A percentile compares a stretch with the other conserved stretches of the same genome.
Conservation (phyloP, 2,329 filamentous ascomycete species). For the Trichoderma cornu-damae region DNA sequence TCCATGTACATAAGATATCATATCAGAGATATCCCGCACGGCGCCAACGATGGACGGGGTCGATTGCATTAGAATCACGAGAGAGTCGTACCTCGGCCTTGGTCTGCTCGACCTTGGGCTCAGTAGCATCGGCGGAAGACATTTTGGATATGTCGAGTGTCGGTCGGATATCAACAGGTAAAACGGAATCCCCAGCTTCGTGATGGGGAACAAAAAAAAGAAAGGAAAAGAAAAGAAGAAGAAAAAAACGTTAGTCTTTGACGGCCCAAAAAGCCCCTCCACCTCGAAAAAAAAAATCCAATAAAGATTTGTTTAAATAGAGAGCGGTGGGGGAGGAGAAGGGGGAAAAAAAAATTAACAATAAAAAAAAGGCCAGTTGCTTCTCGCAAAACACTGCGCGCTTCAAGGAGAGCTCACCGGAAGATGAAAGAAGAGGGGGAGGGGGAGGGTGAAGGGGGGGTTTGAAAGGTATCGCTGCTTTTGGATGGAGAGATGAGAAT, state of each 20-base stretch:
- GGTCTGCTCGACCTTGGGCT: constrained; percentile 51
- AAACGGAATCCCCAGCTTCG: too few relatives aligned
- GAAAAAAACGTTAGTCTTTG: constrained; percentile 5
- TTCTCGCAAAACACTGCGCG: not conserved
- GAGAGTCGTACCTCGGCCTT: constrained; percentile 16
- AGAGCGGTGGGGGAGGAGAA: not conserved
- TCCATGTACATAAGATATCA: too few relatives aligned
- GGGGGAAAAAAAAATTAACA: not conserved
- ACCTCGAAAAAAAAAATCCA: not conserved
- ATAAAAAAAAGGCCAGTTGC: not conserved
- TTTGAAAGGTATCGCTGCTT: too few relatives aligned
- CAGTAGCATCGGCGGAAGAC: constrained; percentile 47
- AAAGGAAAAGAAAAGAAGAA: not conserved
- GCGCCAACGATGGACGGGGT: not conserved
- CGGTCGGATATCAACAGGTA: constrained; percentile 16
- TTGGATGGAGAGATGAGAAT: too few relatives aligned
- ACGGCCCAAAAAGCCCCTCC: not conserved
- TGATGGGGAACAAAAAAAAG: not conserved
- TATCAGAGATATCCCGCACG: not conserved
- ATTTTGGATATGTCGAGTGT: constrained; percentile 33
- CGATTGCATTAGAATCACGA: not conserved
- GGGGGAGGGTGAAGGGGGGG: too few relatives aligned
- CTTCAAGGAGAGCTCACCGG: not conserved
- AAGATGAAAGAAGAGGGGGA: too few relatives aligned
- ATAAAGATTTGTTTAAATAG: not conserved